Evolutionary conservation across 1,139 yeast species (phyloP).

Genomic region (Maudiozyma humilis): DNA sequence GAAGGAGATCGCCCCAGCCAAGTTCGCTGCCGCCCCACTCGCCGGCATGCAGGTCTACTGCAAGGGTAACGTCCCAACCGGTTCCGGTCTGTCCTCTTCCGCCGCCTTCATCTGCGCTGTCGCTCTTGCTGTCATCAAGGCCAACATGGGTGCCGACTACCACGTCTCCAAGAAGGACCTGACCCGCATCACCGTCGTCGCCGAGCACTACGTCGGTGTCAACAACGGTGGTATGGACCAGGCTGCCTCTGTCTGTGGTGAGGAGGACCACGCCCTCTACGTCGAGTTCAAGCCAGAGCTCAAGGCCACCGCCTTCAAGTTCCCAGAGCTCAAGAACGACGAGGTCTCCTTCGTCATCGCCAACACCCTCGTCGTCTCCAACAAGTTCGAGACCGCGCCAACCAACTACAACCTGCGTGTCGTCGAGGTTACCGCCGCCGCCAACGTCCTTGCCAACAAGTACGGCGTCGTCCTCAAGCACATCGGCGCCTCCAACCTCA

Average conservation of each 20-base stretch:
- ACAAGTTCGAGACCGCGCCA: constrained; percentile 66
- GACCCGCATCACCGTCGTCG: constrained; percentile 54
- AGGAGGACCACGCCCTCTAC: constrained; percentile 48
- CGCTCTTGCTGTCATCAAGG: constrained; percentile 49
- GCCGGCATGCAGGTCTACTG: constrained; percentile 48
- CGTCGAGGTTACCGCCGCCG: constrained; percentile 60
- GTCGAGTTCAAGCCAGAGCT: constrained; percentile 57
- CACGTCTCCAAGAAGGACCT: constrained; percentile 44
- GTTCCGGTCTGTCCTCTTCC: constrained; percentile 64
- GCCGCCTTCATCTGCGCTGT: constrained; percentile 69
- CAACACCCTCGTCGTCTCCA: constrained; percentile 54
- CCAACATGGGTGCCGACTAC: constrained; percentile 38
- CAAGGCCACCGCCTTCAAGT: constrained; percentile 47
- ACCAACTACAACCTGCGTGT: constrained; percentile 61
- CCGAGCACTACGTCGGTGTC: constrained; percentile 68
- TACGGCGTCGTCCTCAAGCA: constrained; percentile 35
- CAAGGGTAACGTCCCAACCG: constrained; percentile 65
- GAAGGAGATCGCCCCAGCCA: constrained; percentile 31
- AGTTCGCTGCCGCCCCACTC: constrained; percentile 18
- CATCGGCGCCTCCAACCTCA: constrained; percentile 45
- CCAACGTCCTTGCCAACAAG: constrained; percentile 47
- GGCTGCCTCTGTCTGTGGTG: constrained; percentile 66
- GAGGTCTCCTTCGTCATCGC: constrained; percentile 53
- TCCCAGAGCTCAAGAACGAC: constrained; percentile 41
- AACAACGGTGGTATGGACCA: constrained; percentile 79